Base-by-base conservation (phyloP, 2,329 filamentous ascomycete genomes). In the Bertia moriformis region DNA sequence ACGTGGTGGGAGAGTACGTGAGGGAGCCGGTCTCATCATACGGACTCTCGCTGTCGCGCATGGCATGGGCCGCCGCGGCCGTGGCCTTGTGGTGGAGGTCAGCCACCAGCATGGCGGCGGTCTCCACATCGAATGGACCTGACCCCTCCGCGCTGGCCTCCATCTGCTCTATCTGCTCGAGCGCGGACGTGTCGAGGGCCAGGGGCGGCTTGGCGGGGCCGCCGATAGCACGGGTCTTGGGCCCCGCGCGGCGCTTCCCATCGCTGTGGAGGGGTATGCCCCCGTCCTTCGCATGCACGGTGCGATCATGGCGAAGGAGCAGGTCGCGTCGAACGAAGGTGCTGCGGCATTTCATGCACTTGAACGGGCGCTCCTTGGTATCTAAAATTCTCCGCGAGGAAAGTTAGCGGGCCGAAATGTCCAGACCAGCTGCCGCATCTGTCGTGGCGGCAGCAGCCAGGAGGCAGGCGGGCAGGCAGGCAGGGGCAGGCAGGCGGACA, bases 361-460 rank as follows among this genome's bases (percentile, higher is more conserved):
- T 96, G 73, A 98, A 98, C 27, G 91, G 91, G 46, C 91, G 81
- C 63, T 96, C 91, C 65, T 98, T 98, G 47, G 91, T 98, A 62
- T 96, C 89, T 96, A 61, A 44, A 41, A 38, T n/a, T n/a, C n/a
- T n/a, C n/a, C n/a, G n/a, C n/a, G n/a, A n/a, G n/a, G n/a, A n/a
- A 29, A 27, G 42, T 42, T 44, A 45, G 38, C 36, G 38, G 39
- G 41, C 38, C 42, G 42, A 30, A 42, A 41, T 18, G 39, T 41
- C 40, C 38, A 38, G 38, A 45, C n/a, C 37, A 17, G 41, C 61
- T 49, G 60, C 55, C 43, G 24, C 19, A 40, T 20, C 22, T 14
- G 22, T 19, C 17, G n/a, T n/a, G n/a, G n/a, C n/a, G n/a, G n/a
- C n/a, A n/a, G n/a, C n/a, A n/a, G n/a, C n/a, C n/a, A n/a, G n/a